These are phyloP conservation scores for Castanospermum australe DNA, from an alignment of 306 rosid genomes.

Conservation along the genomic window DNA sequence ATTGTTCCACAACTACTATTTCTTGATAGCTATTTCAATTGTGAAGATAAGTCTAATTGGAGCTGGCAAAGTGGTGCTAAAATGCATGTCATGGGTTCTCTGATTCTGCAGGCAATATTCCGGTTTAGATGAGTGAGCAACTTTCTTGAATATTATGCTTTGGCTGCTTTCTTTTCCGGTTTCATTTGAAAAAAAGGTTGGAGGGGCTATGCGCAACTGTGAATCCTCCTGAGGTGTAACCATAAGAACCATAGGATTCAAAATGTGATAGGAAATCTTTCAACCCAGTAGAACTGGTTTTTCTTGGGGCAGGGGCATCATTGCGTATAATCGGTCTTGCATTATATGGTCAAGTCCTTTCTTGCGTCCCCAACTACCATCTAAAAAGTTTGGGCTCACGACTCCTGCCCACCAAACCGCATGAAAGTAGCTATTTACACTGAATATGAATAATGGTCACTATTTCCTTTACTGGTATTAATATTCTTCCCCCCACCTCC, in stretches of 20 bases:
- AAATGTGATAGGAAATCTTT: background rate
- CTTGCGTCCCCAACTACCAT: background rate
- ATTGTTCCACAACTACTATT: slow-evolving; percentile 82
- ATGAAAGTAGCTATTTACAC: background rate
- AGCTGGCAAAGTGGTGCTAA: slow-evolving; percentile 60
- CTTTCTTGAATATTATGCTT: slow-evolving; percentile 20
- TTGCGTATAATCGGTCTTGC: background rate
- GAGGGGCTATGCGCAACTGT: slow-evolving; percentile 12
- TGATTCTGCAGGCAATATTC: slow-evolving; percentile 78
- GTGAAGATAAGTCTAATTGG: slow-evolving; percentile 74
- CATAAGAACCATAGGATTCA: slow-evolving; percentile 8
- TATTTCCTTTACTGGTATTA: background rate
- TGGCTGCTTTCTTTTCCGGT: background rate
- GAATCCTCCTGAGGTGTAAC: slow-evolving; percentile 35
- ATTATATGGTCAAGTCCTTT: slow-evolving; percentile 6
- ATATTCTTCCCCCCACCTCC: background rate
- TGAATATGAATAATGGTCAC: background rate
- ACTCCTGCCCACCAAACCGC: background rate
- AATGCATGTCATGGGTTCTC: slow-evolving; percentile 78
- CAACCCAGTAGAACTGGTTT: background rate
- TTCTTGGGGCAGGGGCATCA: background rate
- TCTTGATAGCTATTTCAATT: slow-evolving; percentile 71
- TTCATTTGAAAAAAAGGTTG: background rate
- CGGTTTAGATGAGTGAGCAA: slow-evolving; percentile 42
- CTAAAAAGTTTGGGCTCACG: background rate